These are phyloP conservation scores for Pseudozyma pruni DNA, from an alignment of 1,284 basidiomycete species.

Conservation along the genomic window DNA sequence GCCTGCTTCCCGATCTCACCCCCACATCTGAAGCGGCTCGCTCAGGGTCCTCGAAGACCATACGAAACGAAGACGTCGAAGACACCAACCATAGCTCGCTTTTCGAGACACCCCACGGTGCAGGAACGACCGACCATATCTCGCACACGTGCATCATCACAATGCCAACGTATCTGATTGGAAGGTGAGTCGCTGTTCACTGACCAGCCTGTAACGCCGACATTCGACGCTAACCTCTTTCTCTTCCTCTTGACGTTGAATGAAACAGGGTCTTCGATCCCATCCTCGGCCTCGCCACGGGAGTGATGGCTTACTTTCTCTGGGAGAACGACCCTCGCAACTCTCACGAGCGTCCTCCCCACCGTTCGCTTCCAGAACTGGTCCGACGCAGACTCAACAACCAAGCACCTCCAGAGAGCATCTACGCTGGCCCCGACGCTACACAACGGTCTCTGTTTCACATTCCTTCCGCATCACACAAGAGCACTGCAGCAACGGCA, in stretches of 20 bases:
- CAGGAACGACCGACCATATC: neutral
- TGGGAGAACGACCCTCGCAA: slow-evolving; percentile 64
- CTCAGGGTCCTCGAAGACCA: slow-evolving; percentile 1
- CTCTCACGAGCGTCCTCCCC: slow-evolving; percentile 48
- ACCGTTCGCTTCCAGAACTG: slow-evolving; percentile 52
- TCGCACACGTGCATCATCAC: neutral
- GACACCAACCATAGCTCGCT: neutral
- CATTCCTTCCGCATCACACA: slow-evolving; percentile 32
- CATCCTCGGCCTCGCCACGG: slow-evolving; percentile 59
- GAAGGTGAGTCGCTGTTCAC: slow-evolving; percentile 25
- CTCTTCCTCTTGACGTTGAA: neutral
- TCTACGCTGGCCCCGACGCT: slow-evolving; percentile 29
- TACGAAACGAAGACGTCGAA: too few relatives aligned
- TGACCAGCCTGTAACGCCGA: neutral
- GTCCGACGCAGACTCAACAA: slow-evolving; percentile 33
- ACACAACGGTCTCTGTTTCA: slow-evolving; percentile 36
- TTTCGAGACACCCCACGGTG: neutral
- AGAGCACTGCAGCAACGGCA: neutral
- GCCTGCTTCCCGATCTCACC: slow-evolving; percentile 2
- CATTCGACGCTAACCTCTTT: neutral
- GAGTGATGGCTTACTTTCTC: slow-evolving; percentile 61
- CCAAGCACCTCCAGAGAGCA: slow-evolving; percentile 21
- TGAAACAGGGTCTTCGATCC: slow-evolving; percentile 49
- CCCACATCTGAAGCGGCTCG: neutral
- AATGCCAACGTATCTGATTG: slow-evolving; percentile 39